A percentile compares a stretch with the other conserved stretches of the same genome.
phyloP scores from a whole-genome alignment of 2,329 filamentous ascomycete species.

The Diplodia corticola region DNA sequence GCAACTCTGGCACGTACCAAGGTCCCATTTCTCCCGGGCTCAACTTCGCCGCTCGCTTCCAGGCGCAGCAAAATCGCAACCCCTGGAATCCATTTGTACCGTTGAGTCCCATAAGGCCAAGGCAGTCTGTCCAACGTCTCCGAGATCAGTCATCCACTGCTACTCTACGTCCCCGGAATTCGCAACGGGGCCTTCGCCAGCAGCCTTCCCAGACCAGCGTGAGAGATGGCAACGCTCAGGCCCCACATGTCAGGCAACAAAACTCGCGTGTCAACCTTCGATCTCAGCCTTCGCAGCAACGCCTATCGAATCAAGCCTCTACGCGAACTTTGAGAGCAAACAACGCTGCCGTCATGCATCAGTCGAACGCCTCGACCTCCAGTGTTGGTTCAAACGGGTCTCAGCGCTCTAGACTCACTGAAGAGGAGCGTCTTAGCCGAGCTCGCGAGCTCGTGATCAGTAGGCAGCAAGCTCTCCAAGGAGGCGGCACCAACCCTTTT shows the following conservation, averaged over 20 bases:
- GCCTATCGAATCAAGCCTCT: conserved; percentile 38
- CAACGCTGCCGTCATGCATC: conserved; percentile 30
- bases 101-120: conserved; percentile 32
- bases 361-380: conserved; percentile 24
- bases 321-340: conserved; percentile 39
- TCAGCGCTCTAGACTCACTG: conserved; percentile 31
- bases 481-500: conserved; percentile 40
- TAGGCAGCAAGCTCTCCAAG: conserved; percentile 34
- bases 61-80: conserved; percentile 35
- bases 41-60: conserved; percentile 37
- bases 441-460: conserved; percentile 41
- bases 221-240: conserved; percentile 31
- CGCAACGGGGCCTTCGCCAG: conserved; percentile 30
- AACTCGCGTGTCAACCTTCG: conserved; percentile 40
- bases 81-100: conserved; percentile 41
- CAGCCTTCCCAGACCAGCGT: conserved; percentile 31
- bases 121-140: conserved; percentile 37
- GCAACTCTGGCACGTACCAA: conserved; percentile 17
- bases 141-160: conserved; percentile 42
- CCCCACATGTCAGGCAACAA: conserved; percentile 36
- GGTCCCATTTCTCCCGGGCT: conserved; percentile 28
- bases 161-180: conserved; percentile 37
- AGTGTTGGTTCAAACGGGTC: conserved; percentile 29
- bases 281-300: conserved; percentile 38
- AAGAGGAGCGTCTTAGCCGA: conserved; percentile 37